A percentile compares a stretch with the other conserved stretches of the same genome.
These are phyloP conservation scores for Lecanicillium sp. DNA, from an alignment of 2,329 filamentous ascomycete genomes.

Conservation along the genomic window DNA sequence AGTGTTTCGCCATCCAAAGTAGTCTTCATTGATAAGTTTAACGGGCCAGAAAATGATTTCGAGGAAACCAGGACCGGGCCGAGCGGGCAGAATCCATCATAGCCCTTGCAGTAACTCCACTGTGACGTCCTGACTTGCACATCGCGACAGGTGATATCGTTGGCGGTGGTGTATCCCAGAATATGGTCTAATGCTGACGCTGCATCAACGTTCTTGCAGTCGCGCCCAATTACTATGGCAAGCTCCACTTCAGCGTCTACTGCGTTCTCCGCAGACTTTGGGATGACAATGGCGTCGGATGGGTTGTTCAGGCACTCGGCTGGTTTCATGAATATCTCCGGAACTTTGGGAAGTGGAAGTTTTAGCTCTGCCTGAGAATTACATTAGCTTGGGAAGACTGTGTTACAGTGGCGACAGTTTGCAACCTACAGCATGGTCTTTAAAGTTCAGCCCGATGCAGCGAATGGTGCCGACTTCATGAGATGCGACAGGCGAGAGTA, in stretches of 20 bases:
- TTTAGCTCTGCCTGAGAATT: constrained; percentile 17
- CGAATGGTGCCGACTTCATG: constrained; percentile 16
- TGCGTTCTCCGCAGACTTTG: constrained; percentile 35
- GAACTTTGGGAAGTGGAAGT: constrained; percentile 13
- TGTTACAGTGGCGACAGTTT: no score
- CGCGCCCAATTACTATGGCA: constrained; percentile 38
- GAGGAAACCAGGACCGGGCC: constrained; percentile 27
- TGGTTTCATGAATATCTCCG: constrained; percentile 34
- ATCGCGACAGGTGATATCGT: constrained; percentile 29
- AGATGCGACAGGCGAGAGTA: constrained; percentile 10
- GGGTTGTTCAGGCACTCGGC: constrained; percentile 29
- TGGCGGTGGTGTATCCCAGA: constrained; percentile 42
- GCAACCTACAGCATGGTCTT: constrained; percentile 23
- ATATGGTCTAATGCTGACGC: constrained; percentile 41
- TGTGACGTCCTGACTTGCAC: constrained; percentile 30
- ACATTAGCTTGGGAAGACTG: neutral
- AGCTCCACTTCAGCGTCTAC: constrained; percentile 45
- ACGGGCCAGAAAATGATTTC: constrained; percentile 20
- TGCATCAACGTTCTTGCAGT: constrained; percentile 38
- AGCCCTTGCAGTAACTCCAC: constrained; percentile 35
- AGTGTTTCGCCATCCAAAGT: constrained; percentile 27
- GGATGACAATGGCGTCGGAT: constrained; percentile 30
- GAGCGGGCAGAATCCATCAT: constrained; percentile 44
- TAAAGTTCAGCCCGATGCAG: constrained; percentile 41
- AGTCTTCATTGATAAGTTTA: constrained; percentile 22